Evolutionary conservation across 192 early-diverging fungal species (phyloP).

Genomic region (Coemansia sp.): DNA sequence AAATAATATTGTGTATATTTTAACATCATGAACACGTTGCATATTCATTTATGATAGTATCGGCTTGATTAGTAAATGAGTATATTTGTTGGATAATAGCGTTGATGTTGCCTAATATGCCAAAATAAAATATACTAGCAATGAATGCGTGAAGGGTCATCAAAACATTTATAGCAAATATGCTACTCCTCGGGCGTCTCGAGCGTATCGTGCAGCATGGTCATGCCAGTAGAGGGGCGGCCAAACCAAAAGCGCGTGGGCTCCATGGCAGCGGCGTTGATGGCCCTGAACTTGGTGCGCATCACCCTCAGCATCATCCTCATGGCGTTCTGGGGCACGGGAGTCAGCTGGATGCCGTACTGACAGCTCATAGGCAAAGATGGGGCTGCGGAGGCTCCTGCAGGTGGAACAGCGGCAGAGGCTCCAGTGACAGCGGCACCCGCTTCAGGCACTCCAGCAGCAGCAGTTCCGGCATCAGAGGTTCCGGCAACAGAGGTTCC

Average conservation of each 20-base stretch:
- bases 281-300: not conserved
- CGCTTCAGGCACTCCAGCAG: too few species aligned
- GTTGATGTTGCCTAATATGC: not conserved
- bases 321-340: not conserved
- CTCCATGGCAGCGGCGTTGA: not conserved
- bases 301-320: not conserved
- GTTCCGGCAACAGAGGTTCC: too few species aligned
- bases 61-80: too few species aligned
- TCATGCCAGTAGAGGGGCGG: not conserved
- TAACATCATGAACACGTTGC: not conserved
- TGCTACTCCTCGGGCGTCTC: not conserved
- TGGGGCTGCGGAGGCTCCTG: not conserved
- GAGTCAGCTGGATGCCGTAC: not conserved
- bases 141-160: not conserved
- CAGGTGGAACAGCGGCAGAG: not conserved
- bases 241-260: slow-evolving; percentile 1
- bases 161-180: not conserved
- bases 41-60: not conserved
- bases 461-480: too few species aligned
- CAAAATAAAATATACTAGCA: not conserved
- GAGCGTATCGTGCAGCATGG: not conserved
- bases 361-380: not conserved
- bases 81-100: not conserved
- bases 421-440: too few species aligned
- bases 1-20: not conserved